Percentiles rank a stretch among this genome's conserved stretches.
Conservation (phyloP, 1,139 yeast species). For the Kodamaea sp. region DNA sequence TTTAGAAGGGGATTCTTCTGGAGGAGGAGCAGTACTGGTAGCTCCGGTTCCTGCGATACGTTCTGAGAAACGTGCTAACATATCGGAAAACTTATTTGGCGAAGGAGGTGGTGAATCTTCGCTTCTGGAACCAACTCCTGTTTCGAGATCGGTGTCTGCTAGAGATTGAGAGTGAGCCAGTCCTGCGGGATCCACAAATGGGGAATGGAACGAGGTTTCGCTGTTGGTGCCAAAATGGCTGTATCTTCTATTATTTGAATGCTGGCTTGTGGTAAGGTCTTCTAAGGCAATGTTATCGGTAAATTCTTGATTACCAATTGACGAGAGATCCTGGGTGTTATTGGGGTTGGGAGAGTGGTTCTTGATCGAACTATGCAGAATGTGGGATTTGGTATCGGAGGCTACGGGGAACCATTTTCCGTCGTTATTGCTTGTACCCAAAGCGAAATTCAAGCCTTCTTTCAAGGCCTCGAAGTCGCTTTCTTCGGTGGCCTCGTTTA, state of each 20-base stretch:
- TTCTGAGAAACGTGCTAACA: conserved; percentile 39
- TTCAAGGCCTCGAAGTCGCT: conserved; percentile 37
- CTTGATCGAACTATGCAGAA: conserved; percentile 2
- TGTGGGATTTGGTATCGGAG: background rate
- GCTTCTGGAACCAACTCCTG: conserved; percentile 5
- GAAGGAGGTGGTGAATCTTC: conserved; percentile 8
- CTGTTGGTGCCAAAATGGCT: conserved; percentile 1
- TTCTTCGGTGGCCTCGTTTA: conserved; percentile 29
- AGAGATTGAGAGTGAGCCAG: background rate
- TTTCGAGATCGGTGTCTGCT: conserved; percentile 2
- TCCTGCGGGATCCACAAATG: conserved; percentile 7
- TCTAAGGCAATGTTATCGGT: conserved; percentile 26
- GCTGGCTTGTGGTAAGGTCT: conserved; percentile 3
- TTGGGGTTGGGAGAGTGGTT: background rate
- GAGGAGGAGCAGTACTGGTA: conserved; percentile 2
- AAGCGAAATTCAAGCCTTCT: conserved; percentile 40
- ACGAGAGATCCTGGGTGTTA: background rate
- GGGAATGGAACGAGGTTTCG: conserved; percentile 4
- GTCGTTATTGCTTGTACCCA: conserved; percentile 30
- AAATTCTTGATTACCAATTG: conserved; percentile 9
- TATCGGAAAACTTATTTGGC: conserved; percentile 27
- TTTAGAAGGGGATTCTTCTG: conserved; percentile 14
- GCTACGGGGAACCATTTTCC: conserved; percentile 36
- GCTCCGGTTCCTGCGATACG: conserved; percentile 43
- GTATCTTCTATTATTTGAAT: background rate